Conservation (phyloP, 805 yeast genomes). For the Pichia kluyveri region DNA sequence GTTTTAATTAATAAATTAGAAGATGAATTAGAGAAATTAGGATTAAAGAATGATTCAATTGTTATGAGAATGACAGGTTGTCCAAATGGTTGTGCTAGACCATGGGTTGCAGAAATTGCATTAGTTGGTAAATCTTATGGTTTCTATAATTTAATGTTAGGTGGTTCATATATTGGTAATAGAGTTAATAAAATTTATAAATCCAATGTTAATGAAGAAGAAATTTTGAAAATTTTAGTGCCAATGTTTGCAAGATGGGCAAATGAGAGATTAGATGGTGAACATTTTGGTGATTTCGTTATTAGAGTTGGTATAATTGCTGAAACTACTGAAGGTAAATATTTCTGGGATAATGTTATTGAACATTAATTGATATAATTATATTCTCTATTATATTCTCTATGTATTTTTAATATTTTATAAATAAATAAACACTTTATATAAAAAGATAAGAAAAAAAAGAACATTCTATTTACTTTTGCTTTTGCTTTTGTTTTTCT, state of each 20-base stretch:
- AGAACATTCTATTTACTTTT: too few species aligned
- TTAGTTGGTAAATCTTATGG: slow-evolving; percentile 92
- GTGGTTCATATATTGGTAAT: slow-evolving; percentile 93
- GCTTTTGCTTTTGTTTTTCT: slow-evolving; percentile 4
- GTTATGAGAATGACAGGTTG: slow-evolving; percentile 99
- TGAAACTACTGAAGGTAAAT: slow-evolving; percentile 84
- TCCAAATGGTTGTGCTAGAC: slow-evolving; percentile 98
- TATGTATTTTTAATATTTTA: not conserved
- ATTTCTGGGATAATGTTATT: slow-evolving; percentile 89
- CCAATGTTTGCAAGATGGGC: slow-evolving; percentile 95
- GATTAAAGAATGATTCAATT: slow-evolving; percentile 86
- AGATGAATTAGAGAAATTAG: slow-evolving; percentile 80
- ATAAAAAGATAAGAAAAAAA: too few species aligned
- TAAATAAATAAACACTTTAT: too few species aligned
- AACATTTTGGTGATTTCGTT: slow-evolving; percentile 91
- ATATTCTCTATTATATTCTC: not conserved
- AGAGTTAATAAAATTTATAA: slow-evolving; percentile 84
- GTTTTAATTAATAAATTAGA: slow-evolving; percentile 74
- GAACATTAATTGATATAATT: slow-evolving; percentile 36
- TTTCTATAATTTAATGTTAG: slow-evolving; percentile 86
- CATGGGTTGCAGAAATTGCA: slow-evolving; percentile 96
- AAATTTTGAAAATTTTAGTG: slow-evolving; percentile 64
- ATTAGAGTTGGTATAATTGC: slow-evolving; percentile 81
- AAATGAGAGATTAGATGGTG: slow-evolving; percentile 80
- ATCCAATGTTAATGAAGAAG: slow-evolving; percentile 84